Percentiles rank a stretch among this genome's conserved stretches.
These are phyloP conservation scores for Phytophthora quininea DNA, from an alignment of 352 stramenopile species.

Conservation along the genomic window DNA sequence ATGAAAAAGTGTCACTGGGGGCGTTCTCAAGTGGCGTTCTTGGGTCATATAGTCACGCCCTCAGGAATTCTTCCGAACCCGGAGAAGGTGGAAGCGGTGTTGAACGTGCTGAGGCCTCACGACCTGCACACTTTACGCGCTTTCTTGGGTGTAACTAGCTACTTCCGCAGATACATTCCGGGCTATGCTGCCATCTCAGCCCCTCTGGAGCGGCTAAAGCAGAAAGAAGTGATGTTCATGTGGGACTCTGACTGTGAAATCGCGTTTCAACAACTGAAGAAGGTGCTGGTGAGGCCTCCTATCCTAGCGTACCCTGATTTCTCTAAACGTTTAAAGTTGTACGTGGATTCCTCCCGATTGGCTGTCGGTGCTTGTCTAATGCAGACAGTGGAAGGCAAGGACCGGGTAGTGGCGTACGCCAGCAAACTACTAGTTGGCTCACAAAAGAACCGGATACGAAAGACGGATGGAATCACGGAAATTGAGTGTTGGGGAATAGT, in stretches of 20 bases:
- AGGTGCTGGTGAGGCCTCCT: background rate
- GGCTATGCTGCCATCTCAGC: conserved; percentile 1
- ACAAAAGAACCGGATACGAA: background rate
- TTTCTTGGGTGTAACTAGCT: background rate
- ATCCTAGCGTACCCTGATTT: conserved; percentile 1
- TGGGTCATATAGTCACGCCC: conserved; percentile 10
- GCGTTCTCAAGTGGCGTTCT: conserved; percentile 5
- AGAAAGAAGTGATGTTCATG: background rate
- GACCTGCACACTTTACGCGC: conserved; percentile 4
- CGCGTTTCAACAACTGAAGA: background rate
- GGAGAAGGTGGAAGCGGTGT: conserved; percentile 9
- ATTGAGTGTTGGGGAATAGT: background rate
- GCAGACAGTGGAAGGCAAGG: background rate
- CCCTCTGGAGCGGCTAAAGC: background rate
- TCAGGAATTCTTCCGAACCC: conserved; percentile 5
- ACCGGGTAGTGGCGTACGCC: background rate
- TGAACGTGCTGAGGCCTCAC: conserved; percentile 1
- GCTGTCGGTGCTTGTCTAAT: background rate
- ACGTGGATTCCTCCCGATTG: background rate
- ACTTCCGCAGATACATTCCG: conserved; percentile 2
- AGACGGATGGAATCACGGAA: background rate
- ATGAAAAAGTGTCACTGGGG: conserved; percentile 19
- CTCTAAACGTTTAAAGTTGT: background rate
- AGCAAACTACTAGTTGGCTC: background rate
- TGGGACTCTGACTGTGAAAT: background rate